Conservation (phyloP, 305 asterid genomes). For the Euphrasia arctica region DNA sequence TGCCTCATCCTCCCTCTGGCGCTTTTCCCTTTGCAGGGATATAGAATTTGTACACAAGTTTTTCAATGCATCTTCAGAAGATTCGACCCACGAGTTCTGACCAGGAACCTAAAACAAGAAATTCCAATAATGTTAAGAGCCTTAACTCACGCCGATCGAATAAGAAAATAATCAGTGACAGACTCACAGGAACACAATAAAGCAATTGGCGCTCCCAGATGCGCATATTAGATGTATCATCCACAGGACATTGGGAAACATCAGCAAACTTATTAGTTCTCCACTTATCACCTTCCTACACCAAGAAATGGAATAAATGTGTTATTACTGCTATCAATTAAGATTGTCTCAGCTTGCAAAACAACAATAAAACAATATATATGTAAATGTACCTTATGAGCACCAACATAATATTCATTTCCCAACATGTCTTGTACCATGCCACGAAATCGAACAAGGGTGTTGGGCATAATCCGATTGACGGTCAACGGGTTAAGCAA, state of each 20-base stretch:
- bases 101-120: constrained; percentile 70
- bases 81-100: constrained; percentile 73
- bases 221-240: constrained; percentile 49
- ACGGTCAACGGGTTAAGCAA: constrained; percentile 59
- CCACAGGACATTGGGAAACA: constrained; percentile 48
- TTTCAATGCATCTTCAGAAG: constrained; percentile 35
- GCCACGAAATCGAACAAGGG: constrained; percentile 85
- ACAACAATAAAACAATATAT: neutral
- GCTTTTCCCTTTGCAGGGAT: constrained; percentile 64
- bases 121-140: neutral
- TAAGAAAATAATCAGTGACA: neutral
- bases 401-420: constrained; percentile 81
- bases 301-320: constrained; percentile 11
- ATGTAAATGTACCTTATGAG: constrained; percentile 62
- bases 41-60: constrained; percentile 25
- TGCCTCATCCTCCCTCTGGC: constrained; percentile 67
- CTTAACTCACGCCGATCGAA: neutral
- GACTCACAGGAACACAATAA: constrained; percentile 78
- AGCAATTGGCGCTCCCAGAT: constrained; percentile 90
- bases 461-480: constrained; percentile 58
- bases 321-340: neutral
- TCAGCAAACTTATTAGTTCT: constrained; percentile 84
- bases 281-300: constrained; percentile 76
- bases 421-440: constrained; percentile 96
- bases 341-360: neutral